Evolutionary conservation across 139 green algal genomes (phyloP).

Genomic region (Edaphochlamys debaryana): DNA sequence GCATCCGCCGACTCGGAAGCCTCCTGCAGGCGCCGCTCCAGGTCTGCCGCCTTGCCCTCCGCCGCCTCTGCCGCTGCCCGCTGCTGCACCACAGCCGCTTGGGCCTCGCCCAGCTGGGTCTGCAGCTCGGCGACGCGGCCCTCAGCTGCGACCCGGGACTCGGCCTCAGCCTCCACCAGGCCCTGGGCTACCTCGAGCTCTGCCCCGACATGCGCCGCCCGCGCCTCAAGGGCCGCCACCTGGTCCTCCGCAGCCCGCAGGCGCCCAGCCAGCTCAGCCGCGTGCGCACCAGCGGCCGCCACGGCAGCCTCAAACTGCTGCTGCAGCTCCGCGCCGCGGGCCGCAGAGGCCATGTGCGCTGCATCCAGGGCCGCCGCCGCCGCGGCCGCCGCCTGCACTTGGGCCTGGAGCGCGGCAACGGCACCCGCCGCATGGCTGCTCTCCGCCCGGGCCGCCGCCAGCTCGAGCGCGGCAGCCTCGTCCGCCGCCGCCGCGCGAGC

Average conservation of each 20-base stretch:
- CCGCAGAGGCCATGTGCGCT: not conserved
- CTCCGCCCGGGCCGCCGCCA: not conserved
- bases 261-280: not conserved
- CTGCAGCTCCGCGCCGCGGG: constrained; percentile 6
- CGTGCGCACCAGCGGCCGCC: not conserved
- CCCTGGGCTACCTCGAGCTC: not conserved
- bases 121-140: not conserved
- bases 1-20: not conserved
- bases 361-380: constrained; percentile 11
- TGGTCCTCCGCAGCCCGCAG: not conserved
- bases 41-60: not conserved
- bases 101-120: not conserved
- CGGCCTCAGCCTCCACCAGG: not conserved
- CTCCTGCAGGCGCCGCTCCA: not conserved
- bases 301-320: constrained; percentile 14
- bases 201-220: not conserved
- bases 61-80: not conserved
- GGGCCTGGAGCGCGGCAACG: not conserved
- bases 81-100: not conserved
- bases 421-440: not conserved
- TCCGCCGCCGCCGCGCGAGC: not conserved
- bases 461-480: not conserved
- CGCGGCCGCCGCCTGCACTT: not conserved
- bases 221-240: not conserved
- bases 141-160: not conserved